Evolutionary conservation across 2,329 filamentous ascomycete species (phyloP).

Genomic region (Triangularia verruculosa): DNA sequence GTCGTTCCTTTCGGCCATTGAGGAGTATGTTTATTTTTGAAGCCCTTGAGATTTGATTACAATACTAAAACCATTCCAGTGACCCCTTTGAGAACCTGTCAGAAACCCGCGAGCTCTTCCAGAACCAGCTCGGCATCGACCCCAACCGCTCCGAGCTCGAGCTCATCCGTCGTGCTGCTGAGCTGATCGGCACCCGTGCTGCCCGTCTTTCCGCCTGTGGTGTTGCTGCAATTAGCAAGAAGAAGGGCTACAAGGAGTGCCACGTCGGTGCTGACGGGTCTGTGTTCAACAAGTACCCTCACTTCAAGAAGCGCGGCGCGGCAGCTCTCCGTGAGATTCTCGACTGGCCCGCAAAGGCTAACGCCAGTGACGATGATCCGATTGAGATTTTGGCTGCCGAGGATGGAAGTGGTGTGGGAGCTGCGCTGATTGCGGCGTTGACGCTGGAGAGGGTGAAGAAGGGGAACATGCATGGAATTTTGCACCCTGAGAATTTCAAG

Average conservation of each 20-base stretch:
- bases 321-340: conserved; percentile 90
- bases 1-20: conserved; percentile 88
- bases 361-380: conserved; percentile 73
- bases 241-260: conserved; percentile 84
- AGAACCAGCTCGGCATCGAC: conserved; percentile 67
- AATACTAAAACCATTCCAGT: conserved; percentile 42
- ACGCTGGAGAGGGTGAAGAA: conserved; percentile 62
- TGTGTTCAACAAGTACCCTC: conserved; percentile 98
- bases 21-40: conserved; percentile 58
- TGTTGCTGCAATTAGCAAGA: conserved; percentile 93
- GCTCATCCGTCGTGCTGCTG: conserved; percentile 81
- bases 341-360: conserved; percentile 77
- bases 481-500: conserved; percentile 62
- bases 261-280: conserved; percentile 96
- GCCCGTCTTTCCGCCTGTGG: conserved; percentile 92
- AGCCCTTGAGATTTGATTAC: background rate
- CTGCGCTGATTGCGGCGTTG: conserved; percentile 82
- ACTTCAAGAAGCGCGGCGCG: conserved; percentile 92
- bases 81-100: conserved; percentile 94
- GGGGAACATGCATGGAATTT: conserved; percentile 61
- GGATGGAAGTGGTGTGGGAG: conserved; percentile 95
- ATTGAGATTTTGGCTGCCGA: conserved; percentile 86
- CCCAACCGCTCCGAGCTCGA: conserved; percentile 78
- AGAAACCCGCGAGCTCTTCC: conserved; percentile 82
- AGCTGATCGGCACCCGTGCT: conserved; percentile 91